Evolutionary conservation across 371 early-diverging fungal genomes (phyloP).

Genomic region (Saksenaea vasiformis): DNA sequence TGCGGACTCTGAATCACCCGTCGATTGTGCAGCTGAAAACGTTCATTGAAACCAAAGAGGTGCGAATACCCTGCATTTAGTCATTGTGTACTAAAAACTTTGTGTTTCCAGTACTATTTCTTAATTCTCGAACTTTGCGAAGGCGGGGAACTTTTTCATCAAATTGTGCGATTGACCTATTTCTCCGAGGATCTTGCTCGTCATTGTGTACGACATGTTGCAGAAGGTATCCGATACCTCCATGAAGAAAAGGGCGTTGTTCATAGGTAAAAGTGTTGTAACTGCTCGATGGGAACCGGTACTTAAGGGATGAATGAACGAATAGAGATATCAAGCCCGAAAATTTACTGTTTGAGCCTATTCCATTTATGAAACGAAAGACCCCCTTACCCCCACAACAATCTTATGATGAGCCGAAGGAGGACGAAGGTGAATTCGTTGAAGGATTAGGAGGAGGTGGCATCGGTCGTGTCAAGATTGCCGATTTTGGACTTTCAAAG

Average conservation of each 20-base stretch:
- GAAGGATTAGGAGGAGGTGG: conserved; percentile 67
- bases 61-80: conserved; percentile 26
- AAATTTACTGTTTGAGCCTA: conserved; percentile 85
- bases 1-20: conserved; percentile 75
- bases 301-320: not conserved
- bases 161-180: conserved; percentile 79
- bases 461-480: conserved; percentile 80
- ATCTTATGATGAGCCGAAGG: conserved; percentile 51
- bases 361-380: conserved; percentile 60
- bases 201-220: conserved; percentile 87
- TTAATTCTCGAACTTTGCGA: conserved; percentile 82
- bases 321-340: conserved; percentile 93
- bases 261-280: conserved; percentile 59
- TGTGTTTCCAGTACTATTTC: conserved; percentile 55
- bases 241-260: conserved; percentile 88
- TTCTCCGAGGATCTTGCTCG: conserved; percentile 78
- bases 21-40: conserved; percentile 78
- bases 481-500: conserved; percentile 87
- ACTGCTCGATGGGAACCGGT: not conserved
- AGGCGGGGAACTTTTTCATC: conserved; percentile 89
- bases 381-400: conserved; percentile 39
- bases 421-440: conserved; percentile 61
- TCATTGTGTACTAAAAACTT: not conserved
- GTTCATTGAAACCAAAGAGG: conserved; percentile 66
- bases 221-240: conserved; percentile 84